Evolutionary conservation across 2,329 filamentous ascomycete species (phyloP).

Genomic region (Colletotrichum eleusines): DNA sequence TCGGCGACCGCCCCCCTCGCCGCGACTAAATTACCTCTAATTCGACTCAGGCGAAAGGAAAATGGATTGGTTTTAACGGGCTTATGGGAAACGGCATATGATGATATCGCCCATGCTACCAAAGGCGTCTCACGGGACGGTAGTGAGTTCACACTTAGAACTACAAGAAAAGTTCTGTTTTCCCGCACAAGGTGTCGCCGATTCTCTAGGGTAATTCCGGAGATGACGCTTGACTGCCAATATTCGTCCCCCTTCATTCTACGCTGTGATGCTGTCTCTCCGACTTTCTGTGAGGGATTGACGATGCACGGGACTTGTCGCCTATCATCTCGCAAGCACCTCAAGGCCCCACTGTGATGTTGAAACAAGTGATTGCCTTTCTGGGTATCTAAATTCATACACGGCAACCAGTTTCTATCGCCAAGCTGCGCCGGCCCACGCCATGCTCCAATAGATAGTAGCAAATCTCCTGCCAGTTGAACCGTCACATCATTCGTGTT

Average conservation of each 20-base stretch:
- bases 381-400: conserved; percentile 38
- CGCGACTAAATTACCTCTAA: conserved; percentile 55
- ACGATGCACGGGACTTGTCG: background rate
- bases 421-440: background rate
- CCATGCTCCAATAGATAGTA: background rate
- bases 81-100: conserved; percentile 56
- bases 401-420: background rate
- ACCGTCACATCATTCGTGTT: background rate
- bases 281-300: conserved; percentile 18
- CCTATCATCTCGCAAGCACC: background rate
- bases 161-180: conserved; percentile 68
- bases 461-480: background rate
- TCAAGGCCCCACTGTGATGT: background rate
- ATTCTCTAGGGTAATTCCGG: conserved; percentile 70
- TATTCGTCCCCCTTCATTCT: conserved; percentile 49
- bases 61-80: conserved; percentile 46
- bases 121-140: conserved; percentile 68
- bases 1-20: conserved; percentile 71
- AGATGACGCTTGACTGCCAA: conserved; percentile 96
- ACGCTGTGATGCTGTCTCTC: conserved; percentile 44
- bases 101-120: conserved; percentile 51
- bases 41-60: conserved; percentile 25
- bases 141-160: conserved; percentile 69
- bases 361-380: conserved; percentile 1
- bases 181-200: conserved; percentile 87